A percentile compares a stretch with the other conserved stretches of the same genome.
Conservation (phyloP, 31 red algal species). For the Odonthalia washingtoniensis region DNA sequence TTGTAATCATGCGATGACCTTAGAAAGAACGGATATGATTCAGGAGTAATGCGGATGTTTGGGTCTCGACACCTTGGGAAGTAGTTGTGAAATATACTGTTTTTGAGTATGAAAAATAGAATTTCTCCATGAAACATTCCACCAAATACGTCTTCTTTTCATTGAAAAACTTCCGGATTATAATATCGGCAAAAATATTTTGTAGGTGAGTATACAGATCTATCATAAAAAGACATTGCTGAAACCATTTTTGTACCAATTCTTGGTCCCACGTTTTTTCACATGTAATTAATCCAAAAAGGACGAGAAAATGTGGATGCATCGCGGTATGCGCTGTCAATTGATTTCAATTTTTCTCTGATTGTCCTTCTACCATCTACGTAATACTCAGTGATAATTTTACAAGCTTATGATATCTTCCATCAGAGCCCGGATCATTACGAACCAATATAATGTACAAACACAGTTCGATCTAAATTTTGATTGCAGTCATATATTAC, state of each 20-base stretch:
- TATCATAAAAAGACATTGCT: slow-evolving; percentile 41
- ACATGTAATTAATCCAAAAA: no score
- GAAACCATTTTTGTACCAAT: slow-evolving; percentile 30
- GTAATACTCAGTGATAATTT: slow-evolving; percentile 25
- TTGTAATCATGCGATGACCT: slow-evolving; percentile 40
- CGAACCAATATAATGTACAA: slow-evolving; percentile 45
- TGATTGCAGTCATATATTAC: slow-evolving; percentile 54
- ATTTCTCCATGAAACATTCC: no score
- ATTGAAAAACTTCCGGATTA: no score
- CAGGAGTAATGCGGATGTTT: slow-evolving; percentile 30
- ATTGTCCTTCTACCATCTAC: slow-evolving; percentile 14
- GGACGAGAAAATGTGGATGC: slow-evolving; percentile 27
- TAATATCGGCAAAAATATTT: no score
- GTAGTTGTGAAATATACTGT: no score
- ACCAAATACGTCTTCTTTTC: no score
- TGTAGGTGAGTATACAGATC: slow-evolving; percentile 33
- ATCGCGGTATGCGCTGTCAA: slow-evolving; percentile 43
- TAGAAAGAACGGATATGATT: slow-evolving; percentile 49
- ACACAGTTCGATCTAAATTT: no score
- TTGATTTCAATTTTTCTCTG: slow-evolving; percentile 45
- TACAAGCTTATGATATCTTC: slow-evolving; percentile 35
- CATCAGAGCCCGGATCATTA: slow-evolving; percentile 31
- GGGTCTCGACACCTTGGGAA: slow-evolving; percentile 30
- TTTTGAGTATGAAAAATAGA: no score
- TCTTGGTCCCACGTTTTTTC: slow-evolving; percentile 42